Evolutionary conservation across 352 stramenopile genomes (phyloP), one percentile per base, ranked within the genome.

Genomic region (Phytophthora cactorum): DNA sequence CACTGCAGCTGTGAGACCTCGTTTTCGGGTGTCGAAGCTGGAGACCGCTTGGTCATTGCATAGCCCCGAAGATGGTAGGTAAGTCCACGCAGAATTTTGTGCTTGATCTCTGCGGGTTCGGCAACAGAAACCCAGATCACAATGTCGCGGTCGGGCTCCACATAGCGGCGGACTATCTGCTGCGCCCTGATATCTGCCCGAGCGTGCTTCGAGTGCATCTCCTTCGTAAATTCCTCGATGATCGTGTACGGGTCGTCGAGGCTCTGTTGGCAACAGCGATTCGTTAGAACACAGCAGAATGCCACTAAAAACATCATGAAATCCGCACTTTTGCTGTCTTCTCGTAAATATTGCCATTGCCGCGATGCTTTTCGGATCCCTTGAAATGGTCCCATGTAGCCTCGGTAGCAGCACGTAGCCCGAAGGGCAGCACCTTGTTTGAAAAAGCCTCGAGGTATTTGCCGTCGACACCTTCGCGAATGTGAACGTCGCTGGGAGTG

Each of bases 51-150:
- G 7, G 59, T 74, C 51, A 89, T 65, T 52, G 86, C 78, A 59
- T 88, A 90, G 12, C 81, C 79, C 25, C 78, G 72, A 39, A 89
- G 72, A 28, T 76, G 69, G 53, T 88, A 90, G 27, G 70, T 51
- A 64, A 73, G 54, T 11, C 72, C 52, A 25, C 41, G 50, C 29
- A 79, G 60, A 9, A 72, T 72, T 62, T 88, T 77, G 52, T 82
- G 67, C 36, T 77, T 75, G 61, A 90, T 84, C 66, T 82, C 77
- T 12, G 77, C 52, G 8, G 81, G 84, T n/a, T 86, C 64, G 31
- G 82, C 62, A 3, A 60, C 8, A 1, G 68, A 60, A 1, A 73
- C 60, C 78, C 79, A 88, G 29, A 83, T 77, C 17, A 89, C 74
- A 29, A 90, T 68, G 7, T 84, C 74, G 29, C 78, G 79, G 39